Conservation (phyloP, 73 alveolate species). For the Durusdinium trenchii region DNA sequence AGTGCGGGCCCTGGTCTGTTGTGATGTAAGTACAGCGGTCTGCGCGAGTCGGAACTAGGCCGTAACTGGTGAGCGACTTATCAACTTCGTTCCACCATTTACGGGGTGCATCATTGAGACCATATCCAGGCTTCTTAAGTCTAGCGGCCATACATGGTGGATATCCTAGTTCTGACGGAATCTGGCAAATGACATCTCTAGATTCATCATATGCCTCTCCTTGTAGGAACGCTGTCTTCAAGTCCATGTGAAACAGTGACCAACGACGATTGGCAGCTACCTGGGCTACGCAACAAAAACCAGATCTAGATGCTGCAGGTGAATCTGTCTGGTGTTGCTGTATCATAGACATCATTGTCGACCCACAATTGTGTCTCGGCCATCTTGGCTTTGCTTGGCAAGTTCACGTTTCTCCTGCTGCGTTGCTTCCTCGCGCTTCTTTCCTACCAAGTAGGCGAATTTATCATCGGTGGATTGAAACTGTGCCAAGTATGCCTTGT, state of each 20-base stretch:
- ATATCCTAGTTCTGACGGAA: constrained; percentile 31
- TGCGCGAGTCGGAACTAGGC: constrained; percentile 25
- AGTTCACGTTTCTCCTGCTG: not conserved
- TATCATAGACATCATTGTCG: not conserved
- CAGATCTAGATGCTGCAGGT: not conserved
- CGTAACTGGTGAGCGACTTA: not conserved
- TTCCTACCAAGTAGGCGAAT: not conserved
- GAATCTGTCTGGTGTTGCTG: not conserved
- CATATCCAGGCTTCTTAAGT: constrained; percentile 8
- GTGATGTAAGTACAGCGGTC: constrained; percentile 13
- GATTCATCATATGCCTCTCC: constrained; percentile 51
- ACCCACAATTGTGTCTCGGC: not conserved
- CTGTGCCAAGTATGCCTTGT: not conserved
- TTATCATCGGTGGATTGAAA: not conserved
- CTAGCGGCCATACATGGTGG: constrained; percentile 33
- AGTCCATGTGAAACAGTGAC: not conserved
- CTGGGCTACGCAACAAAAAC: not conserved
- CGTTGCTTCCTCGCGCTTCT: constrained; percentile 19
- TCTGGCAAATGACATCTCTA: not conserved
- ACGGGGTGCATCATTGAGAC: constrained; percentile 54
- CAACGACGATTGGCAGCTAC: not conserved
- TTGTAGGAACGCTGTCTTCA: constrained; percentile 51
- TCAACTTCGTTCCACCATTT: constrained; percentile 27
- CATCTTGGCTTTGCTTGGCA: not conserved
- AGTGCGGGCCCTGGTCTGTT: not conserved